phyloP scores from a whole-genome alignment of 139 green algal genomes.

The Chlamydomonas sphaeroides region DNA sequence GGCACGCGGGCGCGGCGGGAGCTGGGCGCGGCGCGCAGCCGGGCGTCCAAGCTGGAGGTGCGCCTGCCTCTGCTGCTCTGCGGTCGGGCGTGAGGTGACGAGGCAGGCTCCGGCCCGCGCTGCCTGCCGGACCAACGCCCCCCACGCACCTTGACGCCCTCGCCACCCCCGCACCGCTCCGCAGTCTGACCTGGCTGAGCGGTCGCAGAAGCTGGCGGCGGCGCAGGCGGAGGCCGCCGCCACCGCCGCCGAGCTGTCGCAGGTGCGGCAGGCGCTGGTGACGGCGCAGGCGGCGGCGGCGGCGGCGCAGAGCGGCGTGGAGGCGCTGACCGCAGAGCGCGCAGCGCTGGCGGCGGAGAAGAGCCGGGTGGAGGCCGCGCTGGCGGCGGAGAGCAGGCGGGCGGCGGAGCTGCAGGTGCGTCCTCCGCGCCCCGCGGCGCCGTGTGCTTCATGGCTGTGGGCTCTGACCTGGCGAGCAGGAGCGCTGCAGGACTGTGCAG shows the following conservation, averaged over 20 bases:
- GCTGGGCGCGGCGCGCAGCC: conserved; percentile 20
- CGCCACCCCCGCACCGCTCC: background rate
- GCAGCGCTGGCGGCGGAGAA: background rate
- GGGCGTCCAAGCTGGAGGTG: conserved; percentile 18
- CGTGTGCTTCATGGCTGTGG: too few relatives aligned
- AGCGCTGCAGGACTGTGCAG: too few relatives aligned
- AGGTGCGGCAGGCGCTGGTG: background rate
- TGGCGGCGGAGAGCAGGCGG: conserved; percentile 2
- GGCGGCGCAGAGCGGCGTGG: background rate
- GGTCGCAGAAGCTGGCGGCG: background rate
- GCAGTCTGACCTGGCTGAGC: conserved; percentile 3
- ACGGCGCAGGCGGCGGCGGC: background rate
- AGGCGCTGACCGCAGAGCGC: background rate
- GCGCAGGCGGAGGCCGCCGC: background rate
- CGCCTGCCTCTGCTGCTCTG: too few relatives aligned
- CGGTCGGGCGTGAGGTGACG: too few relatives aligned
- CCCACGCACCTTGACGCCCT: too few relatives aligned
- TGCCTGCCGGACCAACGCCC: too few relatives aligned
- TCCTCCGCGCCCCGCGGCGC: too few relatives aligned
- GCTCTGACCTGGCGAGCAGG: too few relatives aligned
- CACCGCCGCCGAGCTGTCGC: background rate
- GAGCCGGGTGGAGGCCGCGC: background rate
- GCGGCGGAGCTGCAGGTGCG: conserved; percentile 22
- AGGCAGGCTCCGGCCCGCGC: too few relatives aligned
- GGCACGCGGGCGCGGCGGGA: conserved; percentile 25